Evolutionary conservation across 2,329 filamentous ascomycete genomes (phyloP).

Genomic region (Colletotrichum ledebouriae): DNA sequence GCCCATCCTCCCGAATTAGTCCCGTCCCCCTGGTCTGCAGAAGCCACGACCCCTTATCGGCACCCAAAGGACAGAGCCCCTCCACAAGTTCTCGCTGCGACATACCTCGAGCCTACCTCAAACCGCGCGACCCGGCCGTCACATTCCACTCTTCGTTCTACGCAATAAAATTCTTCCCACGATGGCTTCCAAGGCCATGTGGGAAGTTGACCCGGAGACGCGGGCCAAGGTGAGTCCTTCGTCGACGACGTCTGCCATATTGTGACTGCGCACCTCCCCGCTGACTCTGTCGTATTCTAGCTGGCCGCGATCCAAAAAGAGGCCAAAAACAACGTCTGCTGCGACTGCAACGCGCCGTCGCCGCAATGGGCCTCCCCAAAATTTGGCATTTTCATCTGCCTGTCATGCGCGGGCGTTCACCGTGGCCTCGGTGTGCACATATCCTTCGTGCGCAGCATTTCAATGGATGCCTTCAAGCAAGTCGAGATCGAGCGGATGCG

Average conservation of each 20-base stretch:
- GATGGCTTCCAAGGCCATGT: constrained; percentile 85
- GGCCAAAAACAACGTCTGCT: constrained; percentile 89
- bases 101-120: constrained; percentile 23
- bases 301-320: constrained; percentile 92
- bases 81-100: constrained; percentile 39
- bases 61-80: constrained; percentile 32
- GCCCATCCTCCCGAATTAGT: constrained; percentile 27
- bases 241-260: constrained; percentile 6
- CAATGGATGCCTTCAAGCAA: constrained; percentile 98
- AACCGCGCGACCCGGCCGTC: constrained; percentile 2
- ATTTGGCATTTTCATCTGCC: constrained; percentile 98
- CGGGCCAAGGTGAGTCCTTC: constrained; percentile 81
- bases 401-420: constrained; percentile 94
- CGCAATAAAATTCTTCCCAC: constrained; percentile 41
- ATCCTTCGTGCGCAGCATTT: constrained; percentile 96
- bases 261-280: constrained; percentile 22
- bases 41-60: constrained; percentile 39
- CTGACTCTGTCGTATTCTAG: constrained; percentile 60
- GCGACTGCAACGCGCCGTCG: constrained; percentile 94
- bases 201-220: constrained; percentile 99
- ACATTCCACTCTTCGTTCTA: constrained; percentile 11
- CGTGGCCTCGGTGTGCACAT: constrained; percentile 97
- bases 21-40: constrained; percentile 23
- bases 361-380: constrained; percentile 99
- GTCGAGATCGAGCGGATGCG: constrained; percentile 95